Evolutionary conservation across 768 basidiomycete species (phyloP).

Genomic region (Tulasnella sp.): DNA sequence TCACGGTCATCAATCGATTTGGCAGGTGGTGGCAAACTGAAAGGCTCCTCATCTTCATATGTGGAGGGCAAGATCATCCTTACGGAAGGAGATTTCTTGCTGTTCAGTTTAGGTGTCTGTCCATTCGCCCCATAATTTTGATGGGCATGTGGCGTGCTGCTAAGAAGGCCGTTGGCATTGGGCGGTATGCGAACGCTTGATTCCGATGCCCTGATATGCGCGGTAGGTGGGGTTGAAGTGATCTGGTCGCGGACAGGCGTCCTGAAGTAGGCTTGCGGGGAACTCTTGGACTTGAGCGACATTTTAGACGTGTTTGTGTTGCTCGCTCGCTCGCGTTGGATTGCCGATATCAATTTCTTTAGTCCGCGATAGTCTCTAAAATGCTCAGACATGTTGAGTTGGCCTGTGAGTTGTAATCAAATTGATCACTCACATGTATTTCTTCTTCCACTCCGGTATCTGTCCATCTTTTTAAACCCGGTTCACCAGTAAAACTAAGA

Average conservation of each 20-base stretch:
- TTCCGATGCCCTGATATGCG: not conserved
- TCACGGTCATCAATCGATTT: conserved; percentile 12
- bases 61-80: not conserved
- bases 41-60: conserved; percentile 1
- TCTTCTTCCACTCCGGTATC: conserved; percentile 68
- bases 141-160: not conserved
- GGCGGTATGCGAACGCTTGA: not conserved
- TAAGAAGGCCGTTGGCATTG: not conserved
- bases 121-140: conserved; percentile 19
- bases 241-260: not conserved
- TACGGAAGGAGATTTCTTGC: conserved; percentile 6
- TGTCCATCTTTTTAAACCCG: too few relatives aligned
- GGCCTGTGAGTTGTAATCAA: not conserved
- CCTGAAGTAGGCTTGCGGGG: not conserved
- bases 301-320: not conserved
- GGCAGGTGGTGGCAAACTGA: conserved; percentile 16
- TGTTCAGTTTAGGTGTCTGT: conserved; percentile 12
- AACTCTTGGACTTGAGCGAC: not conserved
- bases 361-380: conserved; percentile 63
- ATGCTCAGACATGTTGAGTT: not conserved
- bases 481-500: too few relatives aligned
- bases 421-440: conserved; percentile 51
- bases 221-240: not conserved
- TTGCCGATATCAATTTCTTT: conserved; percentile 52
- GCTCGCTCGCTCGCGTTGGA: conserved; percentile 32